Conservation (phyloP, 192 early-diverging fungal genomes). For the Umbelopsis isabellina region DNA sequence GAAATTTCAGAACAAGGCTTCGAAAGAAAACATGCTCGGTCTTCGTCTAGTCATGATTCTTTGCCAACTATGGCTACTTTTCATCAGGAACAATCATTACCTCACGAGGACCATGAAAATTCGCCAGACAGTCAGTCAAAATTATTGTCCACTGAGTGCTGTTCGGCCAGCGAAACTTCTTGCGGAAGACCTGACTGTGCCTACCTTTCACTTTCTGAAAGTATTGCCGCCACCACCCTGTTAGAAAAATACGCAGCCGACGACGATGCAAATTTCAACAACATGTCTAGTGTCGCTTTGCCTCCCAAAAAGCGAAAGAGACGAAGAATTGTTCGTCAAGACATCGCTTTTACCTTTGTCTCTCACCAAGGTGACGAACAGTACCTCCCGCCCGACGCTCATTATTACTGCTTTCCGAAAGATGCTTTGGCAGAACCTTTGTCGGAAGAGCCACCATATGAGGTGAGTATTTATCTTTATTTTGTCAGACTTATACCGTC, state of each 20-base stretch:
- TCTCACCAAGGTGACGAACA: slow-evolving; percentile 1
- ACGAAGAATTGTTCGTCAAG: slow-evolving; percentile 24
- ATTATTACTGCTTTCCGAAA: slow-evolving; percentile 53
- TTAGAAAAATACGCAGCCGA: not conserved
- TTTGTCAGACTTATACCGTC: too few relatives aligned
- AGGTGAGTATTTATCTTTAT: slow-evolving; percentile 18
- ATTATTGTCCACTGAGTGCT: slow-evolving; percentile 2
- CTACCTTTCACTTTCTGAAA: slow-evolving; percentile 20
- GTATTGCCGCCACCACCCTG: slow-evolving; percentile 1
- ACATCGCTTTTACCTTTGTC: slow-evolving; percentile 23
- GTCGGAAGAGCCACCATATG: slow-evolving; percentile 27
- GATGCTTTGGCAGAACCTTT: slow-evolving; percentile 52
- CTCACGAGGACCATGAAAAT: slow-evolving; percentile 19
- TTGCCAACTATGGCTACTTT: not conserved
- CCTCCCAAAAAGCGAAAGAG: slow-evolving; percentile 26
- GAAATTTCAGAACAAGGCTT: slow-evolving; percentile 21
- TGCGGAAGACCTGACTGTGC: slow-evolving; percentile 1
- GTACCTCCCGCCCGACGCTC: slow-evolving; percentile 14
- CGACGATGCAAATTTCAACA: not conserved
- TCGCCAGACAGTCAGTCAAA: not conserved
- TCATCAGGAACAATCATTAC: slow-evolving; percentile 12
- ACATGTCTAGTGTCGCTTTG: not conserved
- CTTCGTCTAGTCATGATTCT: slow-evolving; percentile 5
- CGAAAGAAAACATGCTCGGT: slow-evolving; percentile 2
- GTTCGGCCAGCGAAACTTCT: slow-evolving; percentile 6